Conservation (phyloP, 306 rosid species). For the Styphnolobium japonicum region DNA sequence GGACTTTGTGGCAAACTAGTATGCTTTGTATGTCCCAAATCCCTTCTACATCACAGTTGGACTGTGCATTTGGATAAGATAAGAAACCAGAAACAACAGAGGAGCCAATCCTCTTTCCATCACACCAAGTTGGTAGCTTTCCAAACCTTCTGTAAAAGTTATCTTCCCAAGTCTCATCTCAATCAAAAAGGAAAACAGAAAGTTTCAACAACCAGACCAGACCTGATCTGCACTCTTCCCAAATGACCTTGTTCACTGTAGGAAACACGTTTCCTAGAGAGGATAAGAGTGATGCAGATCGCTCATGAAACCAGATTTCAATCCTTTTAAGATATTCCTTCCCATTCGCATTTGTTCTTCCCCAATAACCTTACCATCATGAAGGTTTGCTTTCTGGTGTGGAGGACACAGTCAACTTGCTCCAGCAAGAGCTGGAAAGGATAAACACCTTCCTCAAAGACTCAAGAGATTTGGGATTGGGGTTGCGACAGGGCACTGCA, state of each 20-base stretch:
- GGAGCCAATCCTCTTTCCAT: background rate
- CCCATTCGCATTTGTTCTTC: background rate
- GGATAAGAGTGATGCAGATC: background rate
- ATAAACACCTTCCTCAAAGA: no score
- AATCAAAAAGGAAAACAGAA: background rate
- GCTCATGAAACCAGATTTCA: background rate
- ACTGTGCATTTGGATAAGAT: background rate
- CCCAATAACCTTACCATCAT: background rate
- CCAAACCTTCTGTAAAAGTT: background rate
- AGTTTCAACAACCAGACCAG: background rate
- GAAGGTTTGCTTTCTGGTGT: background rate
- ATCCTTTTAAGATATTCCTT: background rate
- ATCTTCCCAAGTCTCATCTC: background rate
- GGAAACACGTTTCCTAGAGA: background rate
- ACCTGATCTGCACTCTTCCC: background rate
- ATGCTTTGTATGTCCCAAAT: conserved; percentile 52
- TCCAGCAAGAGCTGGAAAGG: background rate
- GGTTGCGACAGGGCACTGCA: background rate
- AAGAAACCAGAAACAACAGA: background rate
- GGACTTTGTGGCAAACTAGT: conserved; percentile 57
- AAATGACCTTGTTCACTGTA: background rate
- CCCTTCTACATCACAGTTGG: conserved; percentile 46
- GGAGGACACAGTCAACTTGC: background rate
- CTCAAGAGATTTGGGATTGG: background rate
- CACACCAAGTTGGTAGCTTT: background rate